phyloP scores from a whole-genome alignment of 129 eudicot species.

The Gnaphalium uliginosum region DNA sequence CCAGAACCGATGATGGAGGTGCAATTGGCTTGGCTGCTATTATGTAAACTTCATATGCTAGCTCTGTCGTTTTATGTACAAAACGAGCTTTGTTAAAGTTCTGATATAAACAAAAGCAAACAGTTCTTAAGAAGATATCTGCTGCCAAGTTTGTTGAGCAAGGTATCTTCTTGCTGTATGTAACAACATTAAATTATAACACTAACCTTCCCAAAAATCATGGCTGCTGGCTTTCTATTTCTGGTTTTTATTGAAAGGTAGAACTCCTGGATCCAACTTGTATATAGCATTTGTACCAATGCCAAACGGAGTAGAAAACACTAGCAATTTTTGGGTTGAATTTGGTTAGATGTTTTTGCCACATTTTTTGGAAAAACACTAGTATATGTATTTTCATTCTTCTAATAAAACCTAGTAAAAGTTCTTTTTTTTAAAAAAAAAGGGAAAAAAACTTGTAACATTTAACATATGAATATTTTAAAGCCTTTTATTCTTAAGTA shows the following conservation, averaged over 20 bases:
- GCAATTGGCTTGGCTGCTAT: constrained; percentile 78
- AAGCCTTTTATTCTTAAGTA: too few relatives aligned
- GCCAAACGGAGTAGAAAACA: too few relatives aligned
- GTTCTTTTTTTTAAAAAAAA: too few relatives aligned
- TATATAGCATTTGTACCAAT: background rate
- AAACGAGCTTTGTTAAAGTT: constrained; percentile 13
- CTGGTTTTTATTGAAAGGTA: background rate
- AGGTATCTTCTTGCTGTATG: constrained; percentile 12
- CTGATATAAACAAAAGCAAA: constrained; percentile 16
- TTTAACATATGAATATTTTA: too few relatives aligned
- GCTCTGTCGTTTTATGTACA: constrained; percentile 21
- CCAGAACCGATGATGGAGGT: constrained; percentile 58
- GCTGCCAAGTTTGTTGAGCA: background rate
- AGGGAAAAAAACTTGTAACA: too few relatives aligned
- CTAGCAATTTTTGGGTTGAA: too few relatives aligned
- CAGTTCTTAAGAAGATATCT: background rate
- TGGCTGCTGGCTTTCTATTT: constrained; percentile 3
- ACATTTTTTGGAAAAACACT: too few relatives aligned
- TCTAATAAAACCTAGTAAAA: too few relatives aligned
- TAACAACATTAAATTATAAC: constrained; percentile 14
- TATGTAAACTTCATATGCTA: constrained; percentile 33
- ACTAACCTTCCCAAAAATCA: background rate
- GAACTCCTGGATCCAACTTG: background rate
- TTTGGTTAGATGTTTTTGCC: too few relatives aligned
- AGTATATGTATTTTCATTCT: too few relatives aligned